Evolutionary conservation across 1,284 basidiomycete genomes (phyloP).

Genomic region (Volvariella volvacea): DNA sequence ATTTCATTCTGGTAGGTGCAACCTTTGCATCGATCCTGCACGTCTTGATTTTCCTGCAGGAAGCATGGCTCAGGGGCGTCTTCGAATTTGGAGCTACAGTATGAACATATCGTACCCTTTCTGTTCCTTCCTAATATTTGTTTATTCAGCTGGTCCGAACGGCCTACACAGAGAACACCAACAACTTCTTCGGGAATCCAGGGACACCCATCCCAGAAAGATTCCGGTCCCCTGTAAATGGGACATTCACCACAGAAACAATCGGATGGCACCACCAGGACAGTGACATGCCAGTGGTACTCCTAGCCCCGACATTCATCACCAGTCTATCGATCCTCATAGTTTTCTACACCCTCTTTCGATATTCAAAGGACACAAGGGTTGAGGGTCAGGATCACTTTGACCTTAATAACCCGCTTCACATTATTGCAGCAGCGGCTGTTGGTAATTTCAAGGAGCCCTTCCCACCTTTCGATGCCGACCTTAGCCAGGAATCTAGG

Average conservation of each 20-base stretch:
- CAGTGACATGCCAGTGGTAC: slow-evolving; percentile 10
- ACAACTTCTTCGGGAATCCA: slow-evolving; percentile 9
- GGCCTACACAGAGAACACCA: slow-evolving; percentile 11
- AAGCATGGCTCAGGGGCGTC: too few relatives aligned
- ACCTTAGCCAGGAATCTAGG: too few relatives aligned
- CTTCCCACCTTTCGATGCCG: neutral
- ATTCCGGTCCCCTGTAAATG: slow-evolving; percentile 11
- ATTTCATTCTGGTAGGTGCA: slow-evolving; percentile 12
- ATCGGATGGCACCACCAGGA: slow-evolving; percentile 13
- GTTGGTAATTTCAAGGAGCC: slow-evolving; percentile 5
- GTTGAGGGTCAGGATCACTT: slow-evolving; percentile 11
- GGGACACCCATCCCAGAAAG: slow-evolving; percentile 8
- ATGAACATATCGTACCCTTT: neutral
- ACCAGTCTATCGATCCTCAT: slow-evolving; percentile 11
- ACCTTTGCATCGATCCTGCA: too few relatives aligned
- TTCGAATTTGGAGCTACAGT: slow-evolving; percentile 16
- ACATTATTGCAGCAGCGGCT: slow-evolving; percentile 14
- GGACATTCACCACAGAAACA: slow-evolving; percentile 11
- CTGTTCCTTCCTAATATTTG: neutral
- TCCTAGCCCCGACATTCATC: slow-evolving; percentile 14
- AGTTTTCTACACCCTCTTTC: slow-evolving; percentile 8
- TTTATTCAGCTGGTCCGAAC: slow-evolving; percentile 11
- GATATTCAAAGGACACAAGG: neutral
- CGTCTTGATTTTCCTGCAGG: too few relatives aligned
- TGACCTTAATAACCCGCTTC: slow-evolving; percentile 13